These are phyloP conservation scores for Raffaelea ambrosiae DNA, from an alignment of 2,329 filamentous ascomycete species.

Conservation along the genomic window DNA sequence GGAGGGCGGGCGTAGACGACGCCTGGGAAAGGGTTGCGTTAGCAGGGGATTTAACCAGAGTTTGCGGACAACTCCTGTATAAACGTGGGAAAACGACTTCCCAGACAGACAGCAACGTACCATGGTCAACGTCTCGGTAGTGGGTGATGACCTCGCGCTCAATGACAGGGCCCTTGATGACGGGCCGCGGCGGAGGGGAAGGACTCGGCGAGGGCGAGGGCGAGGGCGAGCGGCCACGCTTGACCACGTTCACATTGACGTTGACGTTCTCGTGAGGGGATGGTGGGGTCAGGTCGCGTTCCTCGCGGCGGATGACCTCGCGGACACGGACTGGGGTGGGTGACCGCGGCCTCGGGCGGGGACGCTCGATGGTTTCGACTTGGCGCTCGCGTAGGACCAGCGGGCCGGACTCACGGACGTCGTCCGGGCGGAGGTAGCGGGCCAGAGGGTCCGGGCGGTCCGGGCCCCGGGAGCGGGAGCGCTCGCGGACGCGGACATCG, in stretches of 20 bases:
- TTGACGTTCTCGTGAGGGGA: constrained; percentile 3
- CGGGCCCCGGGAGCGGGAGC: constrained; percentile 31
- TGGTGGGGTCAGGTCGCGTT: constrained; percentile 16
- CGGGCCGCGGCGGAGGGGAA: constrained; percentile 31
- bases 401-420: constrained; percentile 34
- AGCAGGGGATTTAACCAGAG: neutral
- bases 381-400: constrained; percentile 48
- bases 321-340: constrained; percentile 30
- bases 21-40: constrained; percentile 26
- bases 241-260: constrained; percentile 26
- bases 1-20: constrained; percentile 38
- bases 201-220: constrained; percentile 33
- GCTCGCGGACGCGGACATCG: constrained; percentile 26
- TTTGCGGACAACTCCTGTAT: too few relatives aligned
- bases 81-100: neutral
- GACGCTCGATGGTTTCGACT: constrained; percentile 43
- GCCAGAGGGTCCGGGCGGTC: constrained; percentile 31
- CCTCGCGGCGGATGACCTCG: constrained; percentile 31
- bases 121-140: constrained; percentile 80
- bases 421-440: constrained; percentile 44
- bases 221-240: constrained; percentile 32
- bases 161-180: constrained; percentile 69
- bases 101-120: constrained; percentile 48
- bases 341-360: constrained; percentile 32
- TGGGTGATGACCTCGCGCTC: constrained; percentile 86